Percentiles rank a stretch among this genome's conserved stretches.
These are phyloP conservation scores for Colletotrichum paranaense DNA, from an alignment of 2,329 filamentous ascomycete species.

Conservation along the genomic window DNA sequence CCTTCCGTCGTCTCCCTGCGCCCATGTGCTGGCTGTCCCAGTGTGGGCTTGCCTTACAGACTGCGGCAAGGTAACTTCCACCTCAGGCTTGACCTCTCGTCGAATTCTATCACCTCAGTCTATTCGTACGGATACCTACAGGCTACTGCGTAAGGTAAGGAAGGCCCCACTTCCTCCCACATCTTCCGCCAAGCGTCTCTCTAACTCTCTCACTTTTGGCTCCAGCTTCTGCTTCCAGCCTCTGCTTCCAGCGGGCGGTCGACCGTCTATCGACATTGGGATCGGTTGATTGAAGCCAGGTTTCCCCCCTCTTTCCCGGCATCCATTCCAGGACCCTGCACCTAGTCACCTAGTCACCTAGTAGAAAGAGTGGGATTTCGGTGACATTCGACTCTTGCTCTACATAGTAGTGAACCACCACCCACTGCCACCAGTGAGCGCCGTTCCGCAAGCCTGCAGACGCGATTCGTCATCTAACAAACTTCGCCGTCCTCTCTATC, in stretches of 20 bases:
- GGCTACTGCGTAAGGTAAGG: neutral
- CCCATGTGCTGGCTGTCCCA: slow-evolving; percentile 14
- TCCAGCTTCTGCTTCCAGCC: no score
- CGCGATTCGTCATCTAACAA: slow-evolving; percentile 8
- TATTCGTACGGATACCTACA: no score
- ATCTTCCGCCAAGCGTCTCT: slow-evolving; percentile 6
- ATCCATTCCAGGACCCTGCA: slow-evolving; percentile 1
- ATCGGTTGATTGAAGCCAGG: slow-evolving; percentile 8
- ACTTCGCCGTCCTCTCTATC: slow-evolving; percentile 3
- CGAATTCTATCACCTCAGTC: no score
- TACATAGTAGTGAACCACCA: neutral
- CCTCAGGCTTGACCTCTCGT: no score
- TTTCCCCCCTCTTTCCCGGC: slow-evolving; percentile 4
- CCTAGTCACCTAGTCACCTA: neutral
- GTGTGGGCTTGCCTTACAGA: neutral
- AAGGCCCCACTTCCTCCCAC: slow-evolving; percentile 7
- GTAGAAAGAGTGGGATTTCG: neutral
- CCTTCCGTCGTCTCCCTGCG: slow-evolving; percentile 19
- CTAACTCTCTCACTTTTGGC: neutral
- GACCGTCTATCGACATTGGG: neutral
- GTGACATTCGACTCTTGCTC: slow-evolving; percentile 8
- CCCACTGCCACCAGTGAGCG: neutral
- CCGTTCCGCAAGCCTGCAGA: neutral
- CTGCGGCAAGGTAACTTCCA: neutral
- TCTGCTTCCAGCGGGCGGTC: neutral